phyloP scores from a whole-genome alignment of 2,329 filamentous ascomycete species.

The Ceratocystis harringtonii region DNA sequence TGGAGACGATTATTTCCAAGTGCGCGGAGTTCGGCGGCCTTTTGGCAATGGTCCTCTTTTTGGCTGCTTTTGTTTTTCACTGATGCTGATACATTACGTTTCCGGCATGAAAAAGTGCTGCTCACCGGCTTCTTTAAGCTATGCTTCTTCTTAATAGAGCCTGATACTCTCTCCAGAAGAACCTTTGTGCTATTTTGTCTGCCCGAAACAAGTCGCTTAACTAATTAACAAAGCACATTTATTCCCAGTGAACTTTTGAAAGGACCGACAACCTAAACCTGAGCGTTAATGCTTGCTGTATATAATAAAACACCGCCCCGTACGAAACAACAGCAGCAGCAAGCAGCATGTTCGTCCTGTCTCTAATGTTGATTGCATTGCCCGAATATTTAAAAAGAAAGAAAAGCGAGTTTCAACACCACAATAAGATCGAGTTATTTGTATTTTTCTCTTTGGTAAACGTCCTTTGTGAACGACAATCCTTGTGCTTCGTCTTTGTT shows the following conservation, averaged over 20 bases:
- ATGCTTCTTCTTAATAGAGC: background rate
- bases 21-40: background rate
- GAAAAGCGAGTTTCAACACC: background rate
- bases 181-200: constrained; percentile 4
- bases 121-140: background rate
- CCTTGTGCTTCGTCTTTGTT: background rate
- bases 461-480: background rate
- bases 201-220: background rate
- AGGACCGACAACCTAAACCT: background rate
- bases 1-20: background rate
- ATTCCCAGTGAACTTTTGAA: background rate
- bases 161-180: background rate
- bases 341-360: background rate
- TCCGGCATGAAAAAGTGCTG: background rate
- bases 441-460: background rate
- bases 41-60: background rate
- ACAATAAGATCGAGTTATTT: background rate
- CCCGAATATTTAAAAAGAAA: background rate
- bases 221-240: background rate
- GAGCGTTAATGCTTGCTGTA: background rate
- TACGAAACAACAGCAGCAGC: too few relatives aligned
- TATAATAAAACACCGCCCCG: too few relatives aligned
- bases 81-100: background rate
- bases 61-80: background rate
- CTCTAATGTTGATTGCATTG: background rate